Evolutionary conservation across 1,284 basidiomycete species (phyloP).

Genomic region (Sporisorium graminicola): DNA sequence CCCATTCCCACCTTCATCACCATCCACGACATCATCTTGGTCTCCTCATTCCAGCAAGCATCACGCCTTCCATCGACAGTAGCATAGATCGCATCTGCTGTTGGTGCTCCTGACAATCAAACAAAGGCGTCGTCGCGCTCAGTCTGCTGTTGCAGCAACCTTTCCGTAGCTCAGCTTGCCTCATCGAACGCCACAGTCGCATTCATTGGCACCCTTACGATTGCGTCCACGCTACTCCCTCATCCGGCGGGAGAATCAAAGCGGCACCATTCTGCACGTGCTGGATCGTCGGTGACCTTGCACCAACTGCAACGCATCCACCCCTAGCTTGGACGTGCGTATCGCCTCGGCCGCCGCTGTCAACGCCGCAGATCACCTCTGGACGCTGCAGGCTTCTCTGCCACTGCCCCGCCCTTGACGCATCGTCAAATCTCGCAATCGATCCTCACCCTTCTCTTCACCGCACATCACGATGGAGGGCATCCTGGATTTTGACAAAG

Average conservation of each 20-base stretch:
- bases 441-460: neutral
- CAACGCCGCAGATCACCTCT: constrained; percentile 2
- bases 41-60: neutral
- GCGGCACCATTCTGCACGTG: constrained; percentile 17
- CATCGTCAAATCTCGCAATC: neutral
- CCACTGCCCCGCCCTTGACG: neutral
- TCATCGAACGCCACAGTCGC: neutral
- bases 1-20: constrained; percentile 2
- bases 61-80: neutral
- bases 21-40: neutral
- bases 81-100: neutral
- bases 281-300: constrained; percentile 2
- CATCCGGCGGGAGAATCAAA: neutral
- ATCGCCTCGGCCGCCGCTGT: neutral
- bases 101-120: neutral
- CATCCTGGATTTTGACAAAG: constrained; percentile 67
- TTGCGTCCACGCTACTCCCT: neutral
- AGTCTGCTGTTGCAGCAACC: neutral
- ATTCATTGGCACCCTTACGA: neutral
- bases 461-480: constrained; percentile 47
- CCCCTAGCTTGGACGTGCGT: neutral
- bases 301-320: neutral
- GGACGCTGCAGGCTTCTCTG: constrained; percentile 10
- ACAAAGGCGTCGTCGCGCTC: neutral
- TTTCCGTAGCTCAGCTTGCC: neutral